These are phyloP conservation scores for Aegilops speltoides DNA, from an alignment of 176 grass and related monocot genomes.

Conservation along the genomic window DNA sequence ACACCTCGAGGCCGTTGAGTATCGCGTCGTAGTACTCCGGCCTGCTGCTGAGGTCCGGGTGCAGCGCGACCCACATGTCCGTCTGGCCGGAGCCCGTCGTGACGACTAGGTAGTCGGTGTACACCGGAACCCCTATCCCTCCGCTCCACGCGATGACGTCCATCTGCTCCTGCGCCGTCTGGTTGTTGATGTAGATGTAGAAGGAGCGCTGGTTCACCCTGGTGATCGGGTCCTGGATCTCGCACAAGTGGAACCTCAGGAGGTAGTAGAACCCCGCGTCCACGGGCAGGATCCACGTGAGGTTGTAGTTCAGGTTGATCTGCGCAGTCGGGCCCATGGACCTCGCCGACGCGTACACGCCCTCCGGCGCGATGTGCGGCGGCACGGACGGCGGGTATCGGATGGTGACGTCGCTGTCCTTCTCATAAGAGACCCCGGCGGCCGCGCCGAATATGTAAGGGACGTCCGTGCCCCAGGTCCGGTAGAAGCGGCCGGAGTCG, in stretches of 20 bases:
- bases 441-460: constrained; percentile 24
- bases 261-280: constrained; percentile 53
- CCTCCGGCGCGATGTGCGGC: constrained; percentile 22
- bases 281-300: constrained; percentile 44
- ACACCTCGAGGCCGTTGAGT: constrained; percentile 53
- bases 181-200: constrained; percentile 47
- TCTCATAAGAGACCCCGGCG: constrained; percentile 19
- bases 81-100: constrained; percentile 17
- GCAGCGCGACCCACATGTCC: constrained; percentile 46
- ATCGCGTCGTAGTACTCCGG: constrained; percentile 46
- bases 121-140: constrained; percentile 11
- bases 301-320: constrained; percentile 53
- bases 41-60: constrained; percentile 4
- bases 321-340: constrained; percentile 34
- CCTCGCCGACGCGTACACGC: constrained; percentile 42
- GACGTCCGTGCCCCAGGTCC: constrained; percentile 25
- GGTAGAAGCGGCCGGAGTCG: constrained; percentile 31
- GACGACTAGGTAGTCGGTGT: constrained; percentile 39
- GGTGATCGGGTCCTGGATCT: constrained; percentile 51
- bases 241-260: constrained; percentile 52
- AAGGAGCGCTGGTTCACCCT: constrained; percentile 33
- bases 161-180: constrained; percentile 20
- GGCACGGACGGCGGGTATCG: constrained; percentile 14
- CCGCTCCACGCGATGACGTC: constrained; percentile 17
- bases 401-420: constrained; percentile 42